phyloP scores from a whole-genome alignment of 257 asterid genomes.

The Solanum boliviense region DNA sequence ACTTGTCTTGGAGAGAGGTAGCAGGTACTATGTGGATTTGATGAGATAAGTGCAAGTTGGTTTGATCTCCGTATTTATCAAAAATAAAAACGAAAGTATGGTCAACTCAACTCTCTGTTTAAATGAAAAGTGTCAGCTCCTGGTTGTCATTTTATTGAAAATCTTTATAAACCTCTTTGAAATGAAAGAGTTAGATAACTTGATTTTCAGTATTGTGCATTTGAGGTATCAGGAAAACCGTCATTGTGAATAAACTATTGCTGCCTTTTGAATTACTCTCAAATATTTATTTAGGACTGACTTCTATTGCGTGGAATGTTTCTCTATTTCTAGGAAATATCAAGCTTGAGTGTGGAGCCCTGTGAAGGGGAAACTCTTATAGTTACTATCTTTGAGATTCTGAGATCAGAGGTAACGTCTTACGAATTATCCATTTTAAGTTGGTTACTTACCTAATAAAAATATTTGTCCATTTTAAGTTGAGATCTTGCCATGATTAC shows the following conservation, averaged over 20 bases:
- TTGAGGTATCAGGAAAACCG: not conserved
- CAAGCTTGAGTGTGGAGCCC: conserved; percentile 94
- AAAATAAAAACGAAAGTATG: not conserved
- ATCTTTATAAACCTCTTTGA: not conserved
- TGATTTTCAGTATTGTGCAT: not conserved
- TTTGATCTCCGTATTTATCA: not conserved
- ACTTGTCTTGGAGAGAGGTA: not conserved
- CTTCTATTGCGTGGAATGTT: not conserved
- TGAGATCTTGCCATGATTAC: not conserved
- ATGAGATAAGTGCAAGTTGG: not conserved
- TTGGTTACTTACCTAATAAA: not conserved
- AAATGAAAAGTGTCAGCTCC: not conserved
- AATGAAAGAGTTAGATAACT: not conserved
- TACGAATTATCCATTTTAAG: not conserved
- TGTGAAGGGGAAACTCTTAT: conserved; percentile 68
- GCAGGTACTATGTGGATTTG: not conserved
- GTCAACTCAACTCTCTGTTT: not conserved
- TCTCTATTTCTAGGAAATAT: conserved; percentile 55
- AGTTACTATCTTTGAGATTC: conserved; percentile 78
- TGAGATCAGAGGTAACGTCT: conserved; percentile 64
- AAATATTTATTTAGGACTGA: not conserved
- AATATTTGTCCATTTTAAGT: not conserved
- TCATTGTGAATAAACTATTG: not conserved
- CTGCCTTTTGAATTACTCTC: not conserved
- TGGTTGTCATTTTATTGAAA: not conserved